A percentile compares a stretch with the other conserved stretches of the same genome.
Evolutionary conservation across 2,329 filamentous ascomycete genomes (phyloP).

Genomic region (Alternaria triticimaculans): DNA sequence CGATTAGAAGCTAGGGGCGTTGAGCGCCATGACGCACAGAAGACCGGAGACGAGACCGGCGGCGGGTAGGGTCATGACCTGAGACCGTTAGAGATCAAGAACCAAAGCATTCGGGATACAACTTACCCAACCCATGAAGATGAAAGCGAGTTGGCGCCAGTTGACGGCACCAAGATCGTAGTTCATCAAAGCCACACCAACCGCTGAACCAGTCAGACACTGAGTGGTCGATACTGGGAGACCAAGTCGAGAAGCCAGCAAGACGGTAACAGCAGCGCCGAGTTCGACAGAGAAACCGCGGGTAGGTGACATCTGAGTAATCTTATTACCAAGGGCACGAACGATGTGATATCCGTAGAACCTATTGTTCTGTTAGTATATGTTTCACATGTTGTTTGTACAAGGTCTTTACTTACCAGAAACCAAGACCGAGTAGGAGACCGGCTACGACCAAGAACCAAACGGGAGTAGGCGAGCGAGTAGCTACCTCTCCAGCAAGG

Average conservation of each 20-base stretch:
- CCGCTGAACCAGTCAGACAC: constrained; percentile 50
- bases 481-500: constrained; percentile 55
- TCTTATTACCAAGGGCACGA: constrained; percentile 65
- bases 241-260: constrained; percentile 66
- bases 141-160: constrained; percentile 51
- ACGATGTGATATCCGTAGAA: constrained; percentile 71
- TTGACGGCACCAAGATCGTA: constrained; percentile 50
- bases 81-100: constrained; percentile 28
- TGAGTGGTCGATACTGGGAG: constrained; percentile 71
- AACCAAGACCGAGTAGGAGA: constrained; percentile 60
- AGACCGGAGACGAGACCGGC: constrained; percentile 51
- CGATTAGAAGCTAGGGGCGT: constrained; percentile 48
- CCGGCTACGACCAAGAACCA: constrained; percentile 67
- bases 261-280: constrained; percentile 65
- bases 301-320: constrained; percentile 66
- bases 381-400: not conserved
- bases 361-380: not conserved
- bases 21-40: constrained; percentile 52
- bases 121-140: constrained; percentile 37
- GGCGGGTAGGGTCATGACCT: constrained; percentile 53
- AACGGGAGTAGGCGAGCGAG: constrained; percentile 60
- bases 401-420: constrained; percentile 49
- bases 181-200: constrained; percentile 40
- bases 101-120: not conserved
- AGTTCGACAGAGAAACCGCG: constrained; percentile 53